phyloP scores from a whole-genome alignment of 495 filamentous ascomycete species.

The Penicillium cosmopolitanum region DNA sequence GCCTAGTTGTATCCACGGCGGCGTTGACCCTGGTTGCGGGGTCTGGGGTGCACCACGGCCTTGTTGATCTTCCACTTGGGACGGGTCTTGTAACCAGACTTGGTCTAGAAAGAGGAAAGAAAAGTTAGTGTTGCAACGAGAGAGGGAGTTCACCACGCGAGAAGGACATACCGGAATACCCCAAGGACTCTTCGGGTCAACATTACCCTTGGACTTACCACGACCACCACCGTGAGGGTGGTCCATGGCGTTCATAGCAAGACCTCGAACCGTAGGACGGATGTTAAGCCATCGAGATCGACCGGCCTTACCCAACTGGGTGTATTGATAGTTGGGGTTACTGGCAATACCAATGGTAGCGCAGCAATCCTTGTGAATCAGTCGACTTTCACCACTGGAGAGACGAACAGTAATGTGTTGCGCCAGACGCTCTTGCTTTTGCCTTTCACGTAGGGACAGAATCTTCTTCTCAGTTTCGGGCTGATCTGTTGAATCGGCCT shows the following conservation, averaged over 20 bases:
- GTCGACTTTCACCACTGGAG: slow-evolving; percentile 89
- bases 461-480: slow-evolving; percentile 34
- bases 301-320: slow-evolving; percentile 92
- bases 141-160: slow-evolving; percentile 2
- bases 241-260: slow-evolving; percentile 96
- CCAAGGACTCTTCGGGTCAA: slow-evolving; percentile 92
- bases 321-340: slow-evolving; percentile 87
- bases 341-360: slow-evolving; percentile 92
- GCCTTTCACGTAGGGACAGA: slow-evolving; percentile 42
- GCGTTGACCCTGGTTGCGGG: slow-evolving; percentile 76
- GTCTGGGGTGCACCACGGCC: slow-evolving; percentile 74
- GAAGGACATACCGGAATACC: slow-evolving; percentile 78
- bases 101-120: slow-evolving; percentile 60
- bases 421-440: slow-evolving; percentile 57
- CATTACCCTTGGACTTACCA: slow-evolving; percentile 98
- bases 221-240: slow-evolving; percentile 98
- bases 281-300: slow-evolving; percentile 91
- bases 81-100: slow-evolving; percentile 96
- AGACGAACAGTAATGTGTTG: slow-evolving; percentile 78
- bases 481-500: slow-evolving; percentile 19
- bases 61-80: slow-evolving; percentile 77
- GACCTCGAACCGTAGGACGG: slow-evolving; percentile 89
- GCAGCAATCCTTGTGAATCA: slow-evolving; percentile 86
- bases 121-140: slow-evolving; percentile 20
- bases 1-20: slow-evolving; percentile 52